Conservation (phyloP, 371 early-diverging fungal genomes). For the Lichtheimia corymbifera region DNA sequence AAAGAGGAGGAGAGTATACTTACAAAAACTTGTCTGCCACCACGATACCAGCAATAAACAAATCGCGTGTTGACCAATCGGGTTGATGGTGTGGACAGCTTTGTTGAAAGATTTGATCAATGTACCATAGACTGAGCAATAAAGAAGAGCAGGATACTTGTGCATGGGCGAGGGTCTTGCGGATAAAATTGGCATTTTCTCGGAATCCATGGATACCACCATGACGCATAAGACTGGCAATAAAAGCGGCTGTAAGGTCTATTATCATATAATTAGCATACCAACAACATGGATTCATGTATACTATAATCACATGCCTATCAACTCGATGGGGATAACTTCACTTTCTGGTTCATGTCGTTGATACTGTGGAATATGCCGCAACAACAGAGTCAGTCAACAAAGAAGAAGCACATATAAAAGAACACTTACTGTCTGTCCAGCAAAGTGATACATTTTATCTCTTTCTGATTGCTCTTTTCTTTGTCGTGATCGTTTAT, state of each 20-base stretch:
- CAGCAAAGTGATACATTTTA: slow-evolving; percentile 21
- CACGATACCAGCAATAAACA: slow-evolving; percentile 41
- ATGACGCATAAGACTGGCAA: slow-evolving; percentile 40
- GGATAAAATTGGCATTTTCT: slow-evolving; percentile 51
- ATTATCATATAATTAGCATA: neutral
- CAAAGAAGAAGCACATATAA: neutral
- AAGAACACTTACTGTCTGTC: slow-evolving; percentile 23
- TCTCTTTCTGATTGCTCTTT: slow-evolving; percentile 47
- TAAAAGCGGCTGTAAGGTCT: slow-evolving; percentile 55
- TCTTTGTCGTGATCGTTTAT: slow-evolving; percentile 27
- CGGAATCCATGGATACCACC: slow-evolving; percentile 15
- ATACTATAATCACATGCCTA: slow-evolving; percentile 34
- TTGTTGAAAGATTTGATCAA: slow-evolving; percentile 41
- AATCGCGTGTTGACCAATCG: slow-evolving; percentile 31
- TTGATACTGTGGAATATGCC: neutral
- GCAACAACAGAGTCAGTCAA: neutral
- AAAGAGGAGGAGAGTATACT: slow-evolving; percentile 6
- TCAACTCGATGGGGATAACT: slow-evolving; percentile 51
- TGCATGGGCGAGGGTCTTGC: slow-evolving; percentile 49
- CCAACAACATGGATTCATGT: neutral
- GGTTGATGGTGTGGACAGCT: slow-evolving; percentile 20
- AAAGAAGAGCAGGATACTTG: slow-evolving; percentile 57
- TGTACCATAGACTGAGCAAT: slow-evolving; percentile 54
- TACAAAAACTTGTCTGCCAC: slow-evolving; percentile 45
- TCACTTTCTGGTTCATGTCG: neutral